Evolutionary conservation across 2,329 filamentous ascomycete species (phyloP).

Genomic region (Calycina marina): DNA sequence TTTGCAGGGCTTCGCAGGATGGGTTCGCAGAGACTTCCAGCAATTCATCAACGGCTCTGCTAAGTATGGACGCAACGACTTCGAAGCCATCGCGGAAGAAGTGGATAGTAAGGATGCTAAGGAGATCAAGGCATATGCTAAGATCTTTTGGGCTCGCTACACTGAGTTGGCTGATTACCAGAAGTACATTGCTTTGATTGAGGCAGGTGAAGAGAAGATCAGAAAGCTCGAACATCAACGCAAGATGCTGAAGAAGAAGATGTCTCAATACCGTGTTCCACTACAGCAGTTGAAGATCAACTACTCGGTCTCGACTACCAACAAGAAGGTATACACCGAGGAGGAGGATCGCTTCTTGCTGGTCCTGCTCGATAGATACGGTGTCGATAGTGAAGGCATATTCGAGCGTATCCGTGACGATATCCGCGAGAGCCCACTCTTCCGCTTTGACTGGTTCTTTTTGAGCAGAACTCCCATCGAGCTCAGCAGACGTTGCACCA

Average conservation of each 20-base stretch:
- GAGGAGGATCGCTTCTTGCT: constrained; percentile 94
- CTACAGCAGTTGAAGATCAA: constrained; percentile 97
- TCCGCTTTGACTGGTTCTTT: constrained; percentile 99
- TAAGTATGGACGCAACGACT: constrained; percentile 79
- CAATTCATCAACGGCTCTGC: constrained; percentile 94
- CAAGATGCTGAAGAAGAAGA: constrained; percentile 87
- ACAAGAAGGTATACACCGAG: constrained; percentile 99
- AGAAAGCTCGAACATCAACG: constrained; percentile 84
- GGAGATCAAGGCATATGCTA: constrained; percentile 82
- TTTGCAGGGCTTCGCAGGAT: constrained; percentile 75
- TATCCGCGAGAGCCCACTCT: constrained; percentile 84
- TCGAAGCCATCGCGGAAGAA: constrained; percentile 71
- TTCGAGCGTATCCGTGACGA: constrained; percentile 96
- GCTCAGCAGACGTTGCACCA: constrained; percentile 83
- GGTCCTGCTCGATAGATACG: constrained; percentile 82
- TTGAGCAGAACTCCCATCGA: constrained; percentile 86
- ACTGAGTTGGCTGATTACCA: constrained; percentile 77
- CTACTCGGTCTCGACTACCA: constrained; percentile 96
- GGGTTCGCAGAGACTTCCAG: constrained; percentile 96
- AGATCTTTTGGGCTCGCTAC: constrained; percentile 93
- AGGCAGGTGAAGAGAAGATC: constrained; percentile 81
- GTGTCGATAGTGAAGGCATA: constrained; percentile 78
- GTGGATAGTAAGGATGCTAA: constrained; percentile 78
- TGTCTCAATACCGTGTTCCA: constrained; percentile 91
- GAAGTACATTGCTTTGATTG: constrained; percentile 80